These are phyloP conservation scores for Castanea mollissima DNA, from an alignment of 306 rosid genomes.

Conservation along the genomic window DNA sequence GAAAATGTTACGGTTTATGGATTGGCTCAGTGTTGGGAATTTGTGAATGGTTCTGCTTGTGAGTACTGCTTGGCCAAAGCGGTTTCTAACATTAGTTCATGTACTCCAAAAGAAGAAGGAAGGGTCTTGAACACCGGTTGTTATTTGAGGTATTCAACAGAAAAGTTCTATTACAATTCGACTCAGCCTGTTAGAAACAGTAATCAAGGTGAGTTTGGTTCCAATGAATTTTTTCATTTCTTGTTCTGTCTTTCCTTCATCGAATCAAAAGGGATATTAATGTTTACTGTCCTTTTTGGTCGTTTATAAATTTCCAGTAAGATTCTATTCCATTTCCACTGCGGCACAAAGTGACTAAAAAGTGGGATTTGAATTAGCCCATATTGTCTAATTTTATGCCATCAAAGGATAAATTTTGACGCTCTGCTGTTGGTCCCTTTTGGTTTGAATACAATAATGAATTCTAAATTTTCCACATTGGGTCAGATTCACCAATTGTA, in stretches of 20 bases:
- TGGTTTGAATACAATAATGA: too few species aligned
- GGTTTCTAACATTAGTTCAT: slow-evolving; percentile 29
- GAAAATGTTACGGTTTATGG: slow-evolving; percentile 51
- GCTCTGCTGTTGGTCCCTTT: too few species aligned
- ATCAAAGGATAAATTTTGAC: too few species aligned
- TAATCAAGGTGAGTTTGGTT: slow-evolving; percentile 36
- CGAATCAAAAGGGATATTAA: background rate
- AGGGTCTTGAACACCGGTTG: slow-evolving; percentile 69
- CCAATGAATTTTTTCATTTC: background rate
- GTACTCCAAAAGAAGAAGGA: slow-evolving; percentile 58
- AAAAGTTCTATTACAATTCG: slow-evolving; percentile 56
- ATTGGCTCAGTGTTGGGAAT: slow-evolving; percentile 77
- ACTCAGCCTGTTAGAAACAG: background rate
- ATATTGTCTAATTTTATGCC: too few species aligned
- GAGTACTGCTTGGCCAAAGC: slow-evolving; percentile 46
- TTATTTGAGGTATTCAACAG: slow-evolving; percentile 55
- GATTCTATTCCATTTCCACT: background rate
- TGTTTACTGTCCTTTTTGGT: background rate
- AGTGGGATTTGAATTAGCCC: too few species aligned
- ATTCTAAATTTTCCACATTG: background rate
- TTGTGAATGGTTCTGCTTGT: slow-evolving; percentile 41
- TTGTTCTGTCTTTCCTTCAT: background rate
- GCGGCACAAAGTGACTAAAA: too few species aligned
- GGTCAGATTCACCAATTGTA: background rate
- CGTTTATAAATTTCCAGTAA: background rate